Evolutionary conservation across 2,329 filamentous ascomycete species (phyloP).

Genomic region (Colletotrichum truncatum): DNA sequence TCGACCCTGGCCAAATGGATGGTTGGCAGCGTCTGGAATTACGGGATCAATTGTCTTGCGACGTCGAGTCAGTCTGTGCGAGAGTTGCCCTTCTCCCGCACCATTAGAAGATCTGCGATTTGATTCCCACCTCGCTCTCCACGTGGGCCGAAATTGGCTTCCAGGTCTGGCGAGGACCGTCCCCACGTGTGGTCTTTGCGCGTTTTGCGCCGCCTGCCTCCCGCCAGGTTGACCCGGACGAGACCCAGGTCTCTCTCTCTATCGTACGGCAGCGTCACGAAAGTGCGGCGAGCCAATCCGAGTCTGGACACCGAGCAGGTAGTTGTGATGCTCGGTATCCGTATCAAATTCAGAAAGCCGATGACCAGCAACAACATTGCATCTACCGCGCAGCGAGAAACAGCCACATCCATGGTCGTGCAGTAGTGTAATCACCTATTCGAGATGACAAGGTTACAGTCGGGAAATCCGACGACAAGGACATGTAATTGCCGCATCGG

Average conservation of each 20-base stretch:
- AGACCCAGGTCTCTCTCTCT: background rate
- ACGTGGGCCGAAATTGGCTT: conserved; percentile 17
- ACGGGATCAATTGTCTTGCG: conserved; percentile 16
- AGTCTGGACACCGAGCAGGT: background rate
- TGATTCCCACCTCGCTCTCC: conserved; percentile 2
- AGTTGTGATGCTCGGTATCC: background rate
- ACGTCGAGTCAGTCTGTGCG: conserved; percentile 13
- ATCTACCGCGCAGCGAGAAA: background rate
- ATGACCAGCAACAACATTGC: background rate
- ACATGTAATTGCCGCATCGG: background rate
- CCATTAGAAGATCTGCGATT: conserved; percentile 9
- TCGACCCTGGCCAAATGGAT: background rate
- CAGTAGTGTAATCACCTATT: background rate
- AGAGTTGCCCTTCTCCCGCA: background rate
- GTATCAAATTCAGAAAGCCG: background rate
- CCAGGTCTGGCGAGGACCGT: conserved; percentile 1
- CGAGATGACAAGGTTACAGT: conserved; percentile 10
- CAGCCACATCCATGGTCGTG: conserved; percentile 5
- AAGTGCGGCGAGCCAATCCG: background rate
- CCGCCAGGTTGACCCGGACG: background rate
- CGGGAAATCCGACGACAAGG: background rate
- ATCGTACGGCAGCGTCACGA: background rate
- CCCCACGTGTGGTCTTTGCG: conserved; percentile 12
- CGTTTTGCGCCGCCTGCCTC: background rate
- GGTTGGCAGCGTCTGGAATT: background rate